Conservation (phyloP, 2,329 filamentous ascomycete species). For the Ophiostoma ulmi region DNA sequence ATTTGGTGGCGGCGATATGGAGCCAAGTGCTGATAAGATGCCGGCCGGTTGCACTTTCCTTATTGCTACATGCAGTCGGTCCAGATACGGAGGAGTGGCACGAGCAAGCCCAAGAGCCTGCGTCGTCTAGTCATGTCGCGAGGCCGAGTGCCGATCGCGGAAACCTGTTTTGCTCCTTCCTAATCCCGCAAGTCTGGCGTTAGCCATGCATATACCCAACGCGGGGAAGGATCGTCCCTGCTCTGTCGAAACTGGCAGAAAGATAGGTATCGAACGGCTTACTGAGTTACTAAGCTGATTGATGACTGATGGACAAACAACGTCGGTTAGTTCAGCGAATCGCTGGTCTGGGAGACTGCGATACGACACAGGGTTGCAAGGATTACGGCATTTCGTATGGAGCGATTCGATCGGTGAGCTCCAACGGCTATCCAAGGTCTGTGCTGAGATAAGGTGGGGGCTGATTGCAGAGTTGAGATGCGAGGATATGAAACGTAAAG, state of each 20-base stretch:
- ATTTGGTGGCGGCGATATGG: background rate
- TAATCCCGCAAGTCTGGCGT: conserved; percentile 6
- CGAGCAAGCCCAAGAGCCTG: too few relatives aligned
- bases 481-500: background rate
- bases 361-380: background rate
- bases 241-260: background rate
- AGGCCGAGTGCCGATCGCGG: background rate
- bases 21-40: conserved; percentile 5
- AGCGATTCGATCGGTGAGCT: background rate
- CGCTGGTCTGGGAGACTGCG: background rate
- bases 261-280: background rate
- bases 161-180: conserved; percentile 6
- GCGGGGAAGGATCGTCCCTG: background rate
- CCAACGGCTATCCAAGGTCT: background rate
- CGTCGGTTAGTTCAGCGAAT: background rate
- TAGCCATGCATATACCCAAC: background rate
- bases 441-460: background rate
- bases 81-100: background rate
- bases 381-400: background rate
- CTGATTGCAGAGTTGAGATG: background rate
- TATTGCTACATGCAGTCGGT: background rate
- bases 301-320: background rate
- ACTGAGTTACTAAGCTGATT: too few relatives aligned
- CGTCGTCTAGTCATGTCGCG: background rate
- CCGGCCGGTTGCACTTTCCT: conserved; percentile 3